Conservation (phyloP, 2,329 filamentous ascomycete species). For the Torrubiellomyces zombiae region DNA sequence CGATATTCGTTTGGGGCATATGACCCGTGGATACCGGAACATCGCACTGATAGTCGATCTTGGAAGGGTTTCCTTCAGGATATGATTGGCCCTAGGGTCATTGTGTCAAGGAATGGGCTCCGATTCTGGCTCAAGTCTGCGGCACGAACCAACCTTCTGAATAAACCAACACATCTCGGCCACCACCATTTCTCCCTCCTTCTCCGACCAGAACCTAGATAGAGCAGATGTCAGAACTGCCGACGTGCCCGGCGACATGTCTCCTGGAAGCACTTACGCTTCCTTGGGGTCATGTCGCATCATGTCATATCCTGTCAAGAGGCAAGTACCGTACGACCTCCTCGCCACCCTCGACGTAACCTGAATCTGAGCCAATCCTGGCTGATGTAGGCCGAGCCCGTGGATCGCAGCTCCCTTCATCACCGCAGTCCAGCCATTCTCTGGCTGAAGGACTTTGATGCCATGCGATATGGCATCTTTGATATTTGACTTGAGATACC, state of each 20-base stretch:
- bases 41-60: constrained; percentile 21
- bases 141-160: constrained; percentile 14
- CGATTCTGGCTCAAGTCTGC: too few species aligned
- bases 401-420: constrained; percentile 32
- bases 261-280: constrained; percentile 12
- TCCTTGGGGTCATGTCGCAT: constrained; percentile 18
- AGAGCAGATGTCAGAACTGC: too few species aligned
- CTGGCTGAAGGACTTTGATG: constrained; percentile 28
- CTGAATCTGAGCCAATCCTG: constrained; percentile 11
- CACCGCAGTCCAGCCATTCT: constrained; percentile 31
- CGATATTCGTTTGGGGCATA: constrained; percentile 19
- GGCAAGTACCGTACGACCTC: constrained; percentile 19
- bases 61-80: constrained; percentile 17
- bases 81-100: constrained; percentile 21
- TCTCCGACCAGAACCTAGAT: constrained; percentile 21
- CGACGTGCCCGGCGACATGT: too few species aligned
- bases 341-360: constrained; percentile 19
- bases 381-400: constrained; percentile 16
- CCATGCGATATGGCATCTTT: constrained; percentile 15
- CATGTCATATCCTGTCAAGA: constrained; percentile 18
- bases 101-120: constrained; percentile 1
- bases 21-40: constrained; percentile 18
- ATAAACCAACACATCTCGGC: constrained; percentile 24
- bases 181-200: constrained; percentile 19
- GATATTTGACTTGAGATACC: constrained; percentile 25